These are phyloP conservation scores for Yarrowia alimentaria DNA, from an alignment of 805 yeast species.

Conservation along the genomic window DNA sequence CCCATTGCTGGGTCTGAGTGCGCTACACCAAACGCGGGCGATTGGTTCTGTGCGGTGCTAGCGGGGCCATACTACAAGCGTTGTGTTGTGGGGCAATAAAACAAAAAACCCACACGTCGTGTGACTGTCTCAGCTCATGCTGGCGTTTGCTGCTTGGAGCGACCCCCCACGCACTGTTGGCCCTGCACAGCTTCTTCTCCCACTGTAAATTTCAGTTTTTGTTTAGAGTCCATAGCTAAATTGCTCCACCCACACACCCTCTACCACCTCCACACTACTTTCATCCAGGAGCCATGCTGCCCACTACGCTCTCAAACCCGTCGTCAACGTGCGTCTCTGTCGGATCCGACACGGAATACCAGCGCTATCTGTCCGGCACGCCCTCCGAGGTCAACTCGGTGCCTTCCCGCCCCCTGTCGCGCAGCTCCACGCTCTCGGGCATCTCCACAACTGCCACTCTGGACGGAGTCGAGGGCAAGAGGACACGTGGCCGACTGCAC, in stretches of 20 bases:
- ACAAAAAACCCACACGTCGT: too few relatives aligned
- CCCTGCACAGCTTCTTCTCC: slow-evolving; percentile 29
- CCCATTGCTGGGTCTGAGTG: too few relatives aligned
- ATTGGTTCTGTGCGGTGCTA: too few relatives aligned
- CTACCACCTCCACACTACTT: not conserved
- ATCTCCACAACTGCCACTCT: slow-evolving; percentile 72
- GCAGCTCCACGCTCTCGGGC: slow-evolving; percentile 60
- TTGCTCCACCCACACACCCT: slow-evolving; percentile 8
- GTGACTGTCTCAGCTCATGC: too few relatives aligned
- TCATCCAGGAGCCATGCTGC: slow-evolving; percentile 6
- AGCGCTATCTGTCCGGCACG: slow-evolving; percentile 16
- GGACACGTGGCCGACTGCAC: slow-evolving; percentile 33
- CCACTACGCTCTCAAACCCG: slow-evolving; percentile 22
- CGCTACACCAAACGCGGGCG: too few relatives aligned
- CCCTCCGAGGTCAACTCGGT: slow-evolving; percentile 22
- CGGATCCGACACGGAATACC: slow-evolving; percentile 28
- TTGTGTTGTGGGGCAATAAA: too few relatives aligned
- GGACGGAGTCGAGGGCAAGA: slow-evolving; percentile 68
- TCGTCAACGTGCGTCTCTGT: slow-evolving; percentile 27
- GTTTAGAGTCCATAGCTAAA: slow-evolving; percentile 18
- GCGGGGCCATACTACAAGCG: too few relatives aligned
- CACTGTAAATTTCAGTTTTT: slow-evolving; percentile 6
- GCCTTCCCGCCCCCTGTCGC: slow-evolving; percentile 57
- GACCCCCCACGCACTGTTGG: slow-evolving; percentile 29
- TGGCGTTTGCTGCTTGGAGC: too few relatives aligned